A percentile compares a stretch with the other conserved stretches of the same genome.
Conservation (phyloP, 495 filamentous ascomycete species). For the Aspergillus olivimuriae region DNA sequence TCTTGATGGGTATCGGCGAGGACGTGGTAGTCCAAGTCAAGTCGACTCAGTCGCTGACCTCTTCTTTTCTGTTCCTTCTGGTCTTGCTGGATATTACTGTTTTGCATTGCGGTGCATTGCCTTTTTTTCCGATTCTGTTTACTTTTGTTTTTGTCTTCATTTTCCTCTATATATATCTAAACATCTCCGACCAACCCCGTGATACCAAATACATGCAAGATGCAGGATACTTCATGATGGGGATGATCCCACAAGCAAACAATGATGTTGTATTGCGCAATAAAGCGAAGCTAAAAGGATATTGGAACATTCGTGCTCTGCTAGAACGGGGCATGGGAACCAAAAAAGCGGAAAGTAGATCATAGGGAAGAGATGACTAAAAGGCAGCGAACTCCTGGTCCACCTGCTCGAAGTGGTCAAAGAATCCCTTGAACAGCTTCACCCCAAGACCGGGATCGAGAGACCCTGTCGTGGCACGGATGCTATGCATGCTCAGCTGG, state of each 20-base stretch:
- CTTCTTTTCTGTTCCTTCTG: too few species aligned
- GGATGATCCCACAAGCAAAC: too few species aligned
- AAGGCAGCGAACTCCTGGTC: constrained; percentile 71
- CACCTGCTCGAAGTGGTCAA: constrained; percentile 80
- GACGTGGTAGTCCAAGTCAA: too few species aligned
- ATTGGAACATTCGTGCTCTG: not conserved
- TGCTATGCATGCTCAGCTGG: constrained; percentile 91
- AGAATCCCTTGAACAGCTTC: constrained; percentile 82
- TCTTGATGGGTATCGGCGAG: too few species aligned
- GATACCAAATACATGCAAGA: not conserved
- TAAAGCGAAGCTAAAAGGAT: too few species aligned
- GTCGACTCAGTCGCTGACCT: too few species aligned
- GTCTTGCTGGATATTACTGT: too few species aligned
- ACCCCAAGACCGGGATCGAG: constrained; percentile 86
- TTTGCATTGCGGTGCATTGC: too few species aligned
- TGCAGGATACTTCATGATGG: too few species aligned
- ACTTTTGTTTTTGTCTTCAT: not conserved
- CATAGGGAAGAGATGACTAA: constrained; percentile 9
- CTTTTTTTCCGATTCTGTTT: too few species aligned
- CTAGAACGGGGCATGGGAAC: not conserved
- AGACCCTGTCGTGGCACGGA: constrained; percentile 82
- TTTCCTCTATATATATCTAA: constrained; percentile 1
- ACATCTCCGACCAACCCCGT: not conserved
- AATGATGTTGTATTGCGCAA: not conserved
- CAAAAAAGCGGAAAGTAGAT: not conserved